These are phyloP conservation scores for Pelargonium citronellum DNA, from an alignment of 441 rosid genomes.

Conservation along the genomic window DNA sequence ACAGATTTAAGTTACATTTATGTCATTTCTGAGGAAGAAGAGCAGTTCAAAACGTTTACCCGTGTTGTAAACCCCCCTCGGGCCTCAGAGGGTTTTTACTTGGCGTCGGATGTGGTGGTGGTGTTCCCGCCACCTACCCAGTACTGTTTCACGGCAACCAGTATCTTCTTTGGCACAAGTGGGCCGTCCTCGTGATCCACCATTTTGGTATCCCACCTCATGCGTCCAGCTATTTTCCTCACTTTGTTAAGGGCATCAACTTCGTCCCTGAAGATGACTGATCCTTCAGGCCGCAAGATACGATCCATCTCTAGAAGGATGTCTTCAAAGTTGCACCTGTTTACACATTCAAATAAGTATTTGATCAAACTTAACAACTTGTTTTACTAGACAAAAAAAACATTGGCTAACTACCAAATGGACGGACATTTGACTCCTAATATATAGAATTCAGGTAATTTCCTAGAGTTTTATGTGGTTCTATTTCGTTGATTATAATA, in stretches of 20 bases:
- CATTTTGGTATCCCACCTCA: slow-evolving; percentile 7
- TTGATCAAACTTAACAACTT: no score
- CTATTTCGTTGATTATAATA: no score
- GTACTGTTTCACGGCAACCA: slow-evolving; percentile 63
- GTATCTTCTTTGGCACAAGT: background rate
- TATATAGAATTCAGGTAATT: no score
- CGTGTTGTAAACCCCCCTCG: no score
- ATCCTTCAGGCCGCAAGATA: slow-evolving; percentile 53
- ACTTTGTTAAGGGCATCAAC: slow-evolving; percentile 5
- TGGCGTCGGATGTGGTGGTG: slow-evolving; percentile 41
- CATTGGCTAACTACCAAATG: no score
- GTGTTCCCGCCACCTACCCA: slow-evolving; percentile 59
- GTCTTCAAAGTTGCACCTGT: slow-evolving; percentile 46
- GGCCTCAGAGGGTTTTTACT: slow-evolving; percentile 18
- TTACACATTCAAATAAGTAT: background rate
- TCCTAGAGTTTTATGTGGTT: no score
- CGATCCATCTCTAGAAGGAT: slow-evolving; percentile 64
- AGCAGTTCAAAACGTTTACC: no score
- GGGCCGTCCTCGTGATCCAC: slow-evolving; percentile 8
- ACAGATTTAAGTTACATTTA: slow-evolving; percentile 1
- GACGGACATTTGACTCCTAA: no score
- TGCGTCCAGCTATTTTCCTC: background rate
- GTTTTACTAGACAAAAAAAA: no score
- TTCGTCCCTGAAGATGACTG: slow-evolving; percentile 48
- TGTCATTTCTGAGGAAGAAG: no score